Base-by-base conservation (phyloP, 352 stramenopile species). In the Phytopythium helicoides region DNA sequence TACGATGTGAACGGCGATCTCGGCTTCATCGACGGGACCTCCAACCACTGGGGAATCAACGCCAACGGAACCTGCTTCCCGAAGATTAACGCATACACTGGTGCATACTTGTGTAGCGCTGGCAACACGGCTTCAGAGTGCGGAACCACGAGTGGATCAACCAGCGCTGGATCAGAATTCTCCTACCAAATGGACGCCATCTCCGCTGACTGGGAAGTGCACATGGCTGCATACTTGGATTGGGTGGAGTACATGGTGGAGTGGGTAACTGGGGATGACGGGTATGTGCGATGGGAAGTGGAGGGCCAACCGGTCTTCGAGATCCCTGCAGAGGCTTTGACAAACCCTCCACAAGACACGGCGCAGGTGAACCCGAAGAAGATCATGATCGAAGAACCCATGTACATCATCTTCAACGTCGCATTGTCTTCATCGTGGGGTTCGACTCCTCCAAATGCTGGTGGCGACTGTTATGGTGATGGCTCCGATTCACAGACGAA, bases 291-390 rank as follows among this genome's bases (percentile, higher is more conserved):
- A 0, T 75, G 64, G 69, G 67, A 70, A 58, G 65, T 94, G 4
- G 82, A 96, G 57, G 85, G 74, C 16, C 61, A 79, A 37, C 81
- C 91, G 34, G 28, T 96, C 11, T 96, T 90, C 61, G 84, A 88
- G 16, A 81, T 97, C 15, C 56, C 71, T 3, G 72, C 79, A 3
- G 28, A 73, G 21, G 72, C 68, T 33, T 65, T 95, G 22, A 54
- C 36, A n/a, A 46, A 64, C 6, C 35, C 64, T 0, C 65, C 65
- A 12, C 65, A 78, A 22, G 62, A 73, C 40, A 31, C 40, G 0
- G 56, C 55, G 48, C 64, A 69, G 34, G 72, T 47, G 42, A 87
- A 53, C 80, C 82, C 70, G 63, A 74, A 62, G 14, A 71, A 71
- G 45, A 46, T 62, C 10, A 68, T 76, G 60, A 25, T 70, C 5